A percentile compares a stretch with the other conserved stretches of the same genome.
Evolutionary conservation across 1,284 basidiomycete species (phyloP).

Genomic region (Tilletia walkeri): DNA sequence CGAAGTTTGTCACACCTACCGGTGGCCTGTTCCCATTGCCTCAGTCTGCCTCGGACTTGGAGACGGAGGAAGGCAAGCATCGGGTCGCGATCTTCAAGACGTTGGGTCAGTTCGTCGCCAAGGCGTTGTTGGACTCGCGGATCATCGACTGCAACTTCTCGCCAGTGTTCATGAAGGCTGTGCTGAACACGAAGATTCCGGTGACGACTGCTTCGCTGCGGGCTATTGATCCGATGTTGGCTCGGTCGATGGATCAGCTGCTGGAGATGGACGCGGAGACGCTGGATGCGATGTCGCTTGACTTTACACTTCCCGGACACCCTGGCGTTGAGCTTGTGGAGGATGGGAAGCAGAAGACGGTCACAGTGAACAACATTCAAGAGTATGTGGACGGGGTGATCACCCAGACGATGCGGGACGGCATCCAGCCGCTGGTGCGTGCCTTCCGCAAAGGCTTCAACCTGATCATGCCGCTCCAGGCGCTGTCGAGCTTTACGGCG

Average conservation of each 20-base stretch:
- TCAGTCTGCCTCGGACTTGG: conserved; percentile 64
- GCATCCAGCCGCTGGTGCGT: conserved; percentile 45
- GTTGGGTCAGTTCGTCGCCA: conserved; percentile 95
- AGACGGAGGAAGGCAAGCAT: conserved; percentile 28
- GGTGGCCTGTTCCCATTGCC: conserved; percentile 86
- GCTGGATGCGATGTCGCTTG: conserved; percentile 81
- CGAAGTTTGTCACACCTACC: conserved; percentile 62
- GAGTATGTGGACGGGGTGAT: conserved; percentile 73
- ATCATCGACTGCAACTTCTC: conserved; percentile 96
- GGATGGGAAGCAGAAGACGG: conserved; percentile 73
- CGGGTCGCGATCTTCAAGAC: conserved; percentile 76
- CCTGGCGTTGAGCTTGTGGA: conserved; percentile 80
- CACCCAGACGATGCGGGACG: conserved; percentile 52
- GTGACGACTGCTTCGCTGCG: conserved; percentile 70
- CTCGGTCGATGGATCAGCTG: conserved; percentile 78
- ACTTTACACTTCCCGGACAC: conserved; percentile 94
- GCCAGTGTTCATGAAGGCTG: conserved; percentile 82
- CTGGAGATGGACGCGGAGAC: conserved; percentile 63
- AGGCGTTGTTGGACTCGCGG: conserved; percentile 92
- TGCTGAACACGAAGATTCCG: conserved; percentile 80
- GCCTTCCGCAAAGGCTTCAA: conserved; percentile 57
- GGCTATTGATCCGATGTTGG: conserved; percentile 79
- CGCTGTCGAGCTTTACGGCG: conserved; percentile 85
- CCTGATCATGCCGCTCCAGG: conserved; percentile 85
- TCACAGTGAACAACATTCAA: conserved; percentile 80